A percentile compares a stretch with the other conserved stretches of the same genome.
These are phyloP conservation scores for Saccharomyces paradoxus DNA, from an alignment of 805 yeast species.

Conservation along the genomic window DNA sequence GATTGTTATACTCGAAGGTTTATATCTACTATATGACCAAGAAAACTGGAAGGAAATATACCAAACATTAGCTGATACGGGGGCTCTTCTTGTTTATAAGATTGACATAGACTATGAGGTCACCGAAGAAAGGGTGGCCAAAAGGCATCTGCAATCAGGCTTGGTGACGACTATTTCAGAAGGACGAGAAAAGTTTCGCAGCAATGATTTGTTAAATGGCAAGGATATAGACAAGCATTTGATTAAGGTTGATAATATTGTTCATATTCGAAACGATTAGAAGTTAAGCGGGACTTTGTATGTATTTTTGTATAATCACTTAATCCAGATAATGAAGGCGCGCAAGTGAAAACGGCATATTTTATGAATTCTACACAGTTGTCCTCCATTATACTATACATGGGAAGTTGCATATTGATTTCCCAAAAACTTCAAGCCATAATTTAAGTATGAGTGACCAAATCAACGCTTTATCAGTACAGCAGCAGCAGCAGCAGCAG, in stretches of 20 bases:
- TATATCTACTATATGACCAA: constrained; percentile 53
- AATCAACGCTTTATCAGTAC: background rate
- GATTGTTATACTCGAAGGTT: constrained; percentile 67
- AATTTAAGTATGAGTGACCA: background rate
- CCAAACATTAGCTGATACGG: constrained; percentile 11
- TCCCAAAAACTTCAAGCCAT: background rate
- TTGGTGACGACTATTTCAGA: constrained; percentile 39
- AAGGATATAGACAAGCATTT: constrained; percentile 16
- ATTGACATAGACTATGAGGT: constrained; percentile 39
- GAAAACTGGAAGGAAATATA: constrained; percentile 44
- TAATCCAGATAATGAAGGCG: background rate
- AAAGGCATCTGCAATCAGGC: constrained; percentile 57
- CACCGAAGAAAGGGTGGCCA: constrained; percentile 52
- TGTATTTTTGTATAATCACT: background rate
- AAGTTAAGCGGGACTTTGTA: background rate
- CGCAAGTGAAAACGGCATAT: background rate
- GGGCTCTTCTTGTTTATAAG: constrained; percentile 42
- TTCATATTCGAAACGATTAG: constrained; percentile 17
- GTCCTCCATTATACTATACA: background rate
- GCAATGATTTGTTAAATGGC: constrained; percentile 64
- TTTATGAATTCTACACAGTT: background rate
- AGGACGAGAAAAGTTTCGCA: constrained; percentile 44
- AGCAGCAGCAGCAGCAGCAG: constrained; percentile 8
- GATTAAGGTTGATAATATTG: constrained; percentile 13
- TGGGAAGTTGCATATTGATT: background rate